Base-by-base conservation (phyloP, 768 basidiomycete species). In the Hygrophorus pudorinus region DNA sequence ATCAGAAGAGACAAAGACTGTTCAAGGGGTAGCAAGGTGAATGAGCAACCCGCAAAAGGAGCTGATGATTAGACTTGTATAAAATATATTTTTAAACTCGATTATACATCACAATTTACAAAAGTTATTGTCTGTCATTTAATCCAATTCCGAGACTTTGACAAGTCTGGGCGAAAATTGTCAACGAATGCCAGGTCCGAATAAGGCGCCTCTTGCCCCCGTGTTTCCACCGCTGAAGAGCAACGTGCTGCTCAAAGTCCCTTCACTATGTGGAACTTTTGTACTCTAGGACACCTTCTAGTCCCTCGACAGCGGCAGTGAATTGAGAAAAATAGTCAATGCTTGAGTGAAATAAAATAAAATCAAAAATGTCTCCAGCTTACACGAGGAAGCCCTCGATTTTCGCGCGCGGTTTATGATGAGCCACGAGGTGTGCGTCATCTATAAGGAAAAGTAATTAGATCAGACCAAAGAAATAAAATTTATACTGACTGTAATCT, bases 381-480 rank as follows among this genome's bases (percentile, higher is more conserved):
- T 56, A 85, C 81, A 88, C 74, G 53, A 93, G 68, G 64, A 91
- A 96, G 6, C 93, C 93, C 56, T 85, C 68, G 1, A 97, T 77
- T 31, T 69, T 82, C 12, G 85, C 88, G 34, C 90, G 75, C 56
- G n/a, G n/a, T 84, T 81, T 0, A 73, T 54, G 51, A 96, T 91
- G 44, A 96, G 64, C 85, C 86, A 47, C 70, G 73, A 1, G 85
- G 81, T 71, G 73, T 1, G 65, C 44, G 21, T 68, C 57, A 56
- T 85, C 83, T 85, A 52, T 21, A 29, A 24, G 24, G 3, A 7
- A 24, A 7, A 3, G 28, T 32, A 5, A 34, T 17, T 31, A n/a
- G 24, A 38, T 34, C 38, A 36, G 40, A 18, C 20, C 20, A 7
- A 27, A 11, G 3, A 18, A 20, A 10, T 13, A 16, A 11, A 14